phyloP scores from a whole-genome alignment of 164 flowering plant species.

The Chloranthus sessilifolius region DNA sequence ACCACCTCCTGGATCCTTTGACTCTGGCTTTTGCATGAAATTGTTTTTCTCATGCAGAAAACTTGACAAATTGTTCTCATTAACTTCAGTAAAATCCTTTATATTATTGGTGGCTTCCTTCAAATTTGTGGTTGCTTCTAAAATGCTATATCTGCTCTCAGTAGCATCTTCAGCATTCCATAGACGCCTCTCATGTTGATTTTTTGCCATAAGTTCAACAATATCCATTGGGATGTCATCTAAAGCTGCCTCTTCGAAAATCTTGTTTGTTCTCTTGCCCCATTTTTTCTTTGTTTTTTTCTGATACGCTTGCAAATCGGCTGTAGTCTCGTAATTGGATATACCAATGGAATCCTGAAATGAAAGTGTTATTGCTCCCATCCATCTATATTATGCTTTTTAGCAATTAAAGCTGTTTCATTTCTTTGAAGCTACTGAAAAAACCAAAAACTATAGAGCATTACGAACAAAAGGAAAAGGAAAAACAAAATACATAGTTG shows the following conservation, averaged over 20 bases:
- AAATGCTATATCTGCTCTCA: conserved; percentile 2
- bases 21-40: conserved; percentile 14
- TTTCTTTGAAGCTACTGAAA: no score
- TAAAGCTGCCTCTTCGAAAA: conserved; percentile 27
- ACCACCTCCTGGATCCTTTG: conserved; percentile 20
- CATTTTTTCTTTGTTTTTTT: conserved; percentile 13
- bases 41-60: conserved; percentile 16
- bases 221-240: conserved; percentile 89
- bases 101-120: conserved; percentile 14
- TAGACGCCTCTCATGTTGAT: conserved; percentile 65
- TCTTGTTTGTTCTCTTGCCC: conserved; percentile 18
- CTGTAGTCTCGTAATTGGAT: conserved; percentile 16
- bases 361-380: conserved; percentile 1
- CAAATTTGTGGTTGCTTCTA: conserved; percentile 12
- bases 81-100: conserved; percentile 16
- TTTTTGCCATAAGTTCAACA: conserved; percentile 75
- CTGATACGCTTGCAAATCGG: conserved; percentile 17
- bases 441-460: no score
- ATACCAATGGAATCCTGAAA: conserved; percentile 27
- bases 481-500: no score
- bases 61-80: conserved; percentile 19
- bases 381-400: conserved; percentile 2
- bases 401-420: no score
- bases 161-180: conserved; percentile 25
- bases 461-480: no score